Conservation (phyloP, 306 rosid species). For the Begonia loranthoides region DNA sequence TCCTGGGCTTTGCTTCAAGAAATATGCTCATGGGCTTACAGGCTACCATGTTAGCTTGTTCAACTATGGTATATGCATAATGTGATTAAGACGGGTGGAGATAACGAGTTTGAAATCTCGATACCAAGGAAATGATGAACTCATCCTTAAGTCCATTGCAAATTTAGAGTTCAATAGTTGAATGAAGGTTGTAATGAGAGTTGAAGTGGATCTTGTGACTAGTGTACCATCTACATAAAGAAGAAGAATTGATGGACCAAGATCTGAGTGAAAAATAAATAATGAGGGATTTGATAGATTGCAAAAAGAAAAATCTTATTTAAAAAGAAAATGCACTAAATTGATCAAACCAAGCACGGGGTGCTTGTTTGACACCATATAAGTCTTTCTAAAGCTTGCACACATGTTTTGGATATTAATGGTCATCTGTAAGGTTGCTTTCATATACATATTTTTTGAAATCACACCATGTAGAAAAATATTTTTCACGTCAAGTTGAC, state of each 20-base stretch:
- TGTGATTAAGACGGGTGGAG: neutral
- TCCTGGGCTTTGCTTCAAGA: neutral
- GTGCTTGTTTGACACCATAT: neutral
- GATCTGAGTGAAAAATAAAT: neutral
- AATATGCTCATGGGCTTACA: slow-evolving; percentile 5
- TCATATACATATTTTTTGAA: neutral
- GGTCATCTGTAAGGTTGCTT: neutral
- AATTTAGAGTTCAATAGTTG: neutral
- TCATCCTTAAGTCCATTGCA: neutral
- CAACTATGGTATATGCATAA: neutral
- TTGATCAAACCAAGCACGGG: slow-evolving; percentile 2
- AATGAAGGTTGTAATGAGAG: neutral
- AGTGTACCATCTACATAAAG: slow-evolving; percentile 1
- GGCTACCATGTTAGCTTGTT: neutral
- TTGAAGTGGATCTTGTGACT: neutral
- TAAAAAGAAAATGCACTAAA: slow-evolving; percentile 2
- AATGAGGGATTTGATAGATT: neutral
- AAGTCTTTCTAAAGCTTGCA: neutral
- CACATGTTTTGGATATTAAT: neutral
- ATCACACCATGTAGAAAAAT: neutral
- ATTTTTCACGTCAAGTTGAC: neutral
- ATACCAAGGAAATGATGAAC: slow-evolving; percentile 2
- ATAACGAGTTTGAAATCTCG: neutral
- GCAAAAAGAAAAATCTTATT: neutral
- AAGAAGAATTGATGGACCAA: neutral